Percentiles rank a stretch among this genome's conserved stretches.
Conservation (phyloP, 2,329 filamentous ascomycete genomes). For the Trichophyton benhamiae region DNA sequence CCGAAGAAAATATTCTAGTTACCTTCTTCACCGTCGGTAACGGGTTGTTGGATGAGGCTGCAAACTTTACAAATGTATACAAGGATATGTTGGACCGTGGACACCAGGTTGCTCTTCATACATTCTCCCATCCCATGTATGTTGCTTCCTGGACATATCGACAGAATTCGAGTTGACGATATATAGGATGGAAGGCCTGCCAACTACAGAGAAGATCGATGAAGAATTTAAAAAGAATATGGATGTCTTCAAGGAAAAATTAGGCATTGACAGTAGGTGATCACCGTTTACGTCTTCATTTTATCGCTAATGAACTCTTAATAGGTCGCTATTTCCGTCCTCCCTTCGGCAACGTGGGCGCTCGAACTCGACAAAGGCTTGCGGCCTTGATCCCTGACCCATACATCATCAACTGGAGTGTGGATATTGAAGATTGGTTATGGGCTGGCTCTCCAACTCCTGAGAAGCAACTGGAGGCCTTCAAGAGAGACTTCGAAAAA, state of each 20-base stretch:
- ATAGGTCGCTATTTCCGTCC: conserved; percentile 51
- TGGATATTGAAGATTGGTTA: conserved; percentile 60
- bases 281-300: neutral
- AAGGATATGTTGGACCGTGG: conserved; percentile 49
- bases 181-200: conserved; percentile 28
- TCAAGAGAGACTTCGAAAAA: conserved; percentile 49
- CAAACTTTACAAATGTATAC: conserved; percentile 53
- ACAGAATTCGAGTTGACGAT: neutral
- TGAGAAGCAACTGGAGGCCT: conserved; percentile 54
- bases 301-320: conserved; percentile 11
- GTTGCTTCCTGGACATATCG: conserved; percentile 7
- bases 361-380: conserved; percentile 52
- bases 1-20: conserved; percentile 49
- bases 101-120: conserved; percentile 58
- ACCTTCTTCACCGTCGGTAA: conserved; percentile 61
- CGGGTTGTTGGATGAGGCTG: conserved; percentile 45
- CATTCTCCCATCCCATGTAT: conserved; percentile 54
- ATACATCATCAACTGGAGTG: conserved; percentile 54
- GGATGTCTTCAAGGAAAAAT: conserved; percentile 19
- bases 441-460: conserved; percentile 52
- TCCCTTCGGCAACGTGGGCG: conserved; percentile 56
- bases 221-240: conserved; percentile 26
- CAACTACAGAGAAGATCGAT: conserved; percentile 24
- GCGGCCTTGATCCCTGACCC: conserved; percentile 41
- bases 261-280: conserved; percentile 25